Conservation (phyloP, 192 early-diverging fungal species). For the Linnemannia exigua region DNA sequence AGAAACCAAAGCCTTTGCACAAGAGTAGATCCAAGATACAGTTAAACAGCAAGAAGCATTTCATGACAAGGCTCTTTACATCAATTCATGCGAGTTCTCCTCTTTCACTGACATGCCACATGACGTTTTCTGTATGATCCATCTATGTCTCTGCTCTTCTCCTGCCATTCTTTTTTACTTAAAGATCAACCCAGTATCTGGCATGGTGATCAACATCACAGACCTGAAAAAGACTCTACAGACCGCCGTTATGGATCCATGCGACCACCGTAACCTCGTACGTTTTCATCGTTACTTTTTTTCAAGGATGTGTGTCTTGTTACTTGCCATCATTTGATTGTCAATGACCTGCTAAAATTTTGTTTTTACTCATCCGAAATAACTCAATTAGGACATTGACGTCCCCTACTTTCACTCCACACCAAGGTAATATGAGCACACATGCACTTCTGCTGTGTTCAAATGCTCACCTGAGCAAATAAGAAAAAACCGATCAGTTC, state of each 20-base stretch:
- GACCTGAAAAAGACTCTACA: conserved; percentile 87
- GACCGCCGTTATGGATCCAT: conserved; percentile 75
- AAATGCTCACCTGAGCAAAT: background rate
- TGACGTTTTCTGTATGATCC: background rate
- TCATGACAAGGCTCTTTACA: too few relatives aligned
- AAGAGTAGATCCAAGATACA: background rate
- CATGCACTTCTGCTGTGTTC: conserved; percentile 1
- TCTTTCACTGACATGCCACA: background rate
- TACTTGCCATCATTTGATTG: background rate
- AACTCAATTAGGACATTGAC: conserved; percentile 77
- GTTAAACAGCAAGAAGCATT: background rate
- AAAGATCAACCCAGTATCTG: conserved; percentile 79
- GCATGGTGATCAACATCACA: conserved; percentile 90
- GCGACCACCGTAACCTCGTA: conserved; percentile 92
- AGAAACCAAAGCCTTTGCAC: background rate
- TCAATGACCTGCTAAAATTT: background rate
- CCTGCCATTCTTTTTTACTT: background rate
- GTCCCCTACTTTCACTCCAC: conserved; percentile 79
- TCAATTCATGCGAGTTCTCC: background rate
- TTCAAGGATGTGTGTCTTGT: background rate
- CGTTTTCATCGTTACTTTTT: background rate
- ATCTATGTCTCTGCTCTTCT: background rate
- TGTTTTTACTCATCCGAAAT: conserved; percentile 1
- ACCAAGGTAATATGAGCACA: conserved; percentile 65
- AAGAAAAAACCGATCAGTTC: background rate